These are phyloP conservation scores for Aspergillus heteromorphus DNA, from an alignment of 495 filamentous ascomycete genomes.

Conservation along the genomic window DNA sequence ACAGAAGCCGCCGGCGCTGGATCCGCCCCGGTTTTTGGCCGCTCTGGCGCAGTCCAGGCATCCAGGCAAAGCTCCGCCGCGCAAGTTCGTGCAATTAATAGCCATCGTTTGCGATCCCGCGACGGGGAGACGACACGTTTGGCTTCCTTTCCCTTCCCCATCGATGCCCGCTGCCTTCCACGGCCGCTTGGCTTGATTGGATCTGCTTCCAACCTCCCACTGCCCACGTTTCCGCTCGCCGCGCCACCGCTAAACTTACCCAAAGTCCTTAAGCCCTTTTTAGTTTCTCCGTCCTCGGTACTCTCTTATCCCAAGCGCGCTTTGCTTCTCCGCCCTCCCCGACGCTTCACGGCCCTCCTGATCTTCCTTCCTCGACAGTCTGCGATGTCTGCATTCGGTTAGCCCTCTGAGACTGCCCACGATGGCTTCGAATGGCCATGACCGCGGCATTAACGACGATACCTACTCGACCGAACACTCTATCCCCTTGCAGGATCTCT, in stretches of 20 bases:
- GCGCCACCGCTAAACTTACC: neutral
- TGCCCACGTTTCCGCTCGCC: neutral
- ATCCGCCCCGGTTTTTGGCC: slow-evolving; percentile 11
- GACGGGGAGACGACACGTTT: slow-evolving; percentile 4
- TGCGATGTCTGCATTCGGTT: slow-evolving; percentile 44
- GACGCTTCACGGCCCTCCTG: slow-evolving; percentile 7
- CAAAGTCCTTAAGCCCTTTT: slow-evolving; percentile 1
- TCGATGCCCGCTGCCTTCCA: neutral
- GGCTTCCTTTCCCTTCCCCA: neutral
- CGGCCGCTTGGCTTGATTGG: neutral
- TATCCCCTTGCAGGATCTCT: slow-evolving; percentile 81
- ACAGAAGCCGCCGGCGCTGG: slow-evolving; percentile 6
- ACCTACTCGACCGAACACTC: slow-evolving; percentile 53
- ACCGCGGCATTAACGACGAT: slow-evolving; percentile 41
- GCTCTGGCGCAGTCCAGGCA: slow-evolving; percentile 2
- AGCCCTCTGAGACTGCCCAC: slow-evolving; percentile 34
- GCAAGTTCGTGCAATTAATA: neutral
- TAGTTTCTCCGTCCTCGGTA: neutral
- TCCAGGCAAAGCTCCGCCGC: slow-evolving; percentile 1
- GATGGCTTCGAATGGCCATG: slow-evolving; percentile 58
- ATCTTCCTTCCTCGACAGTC: slow-evolving; percentile 8
- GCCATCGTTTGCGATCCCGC: slow-evolving; percentile 1
- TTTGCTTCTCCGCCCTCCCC: neutral
- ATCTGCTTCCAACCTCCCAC: too few relatives aligned
- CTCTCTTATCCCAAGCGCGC: neutral